phyloP scores from a whole-genome alignment of 352 stramenopile genomes.

The Halophytophthora polymorphica region DNA sequence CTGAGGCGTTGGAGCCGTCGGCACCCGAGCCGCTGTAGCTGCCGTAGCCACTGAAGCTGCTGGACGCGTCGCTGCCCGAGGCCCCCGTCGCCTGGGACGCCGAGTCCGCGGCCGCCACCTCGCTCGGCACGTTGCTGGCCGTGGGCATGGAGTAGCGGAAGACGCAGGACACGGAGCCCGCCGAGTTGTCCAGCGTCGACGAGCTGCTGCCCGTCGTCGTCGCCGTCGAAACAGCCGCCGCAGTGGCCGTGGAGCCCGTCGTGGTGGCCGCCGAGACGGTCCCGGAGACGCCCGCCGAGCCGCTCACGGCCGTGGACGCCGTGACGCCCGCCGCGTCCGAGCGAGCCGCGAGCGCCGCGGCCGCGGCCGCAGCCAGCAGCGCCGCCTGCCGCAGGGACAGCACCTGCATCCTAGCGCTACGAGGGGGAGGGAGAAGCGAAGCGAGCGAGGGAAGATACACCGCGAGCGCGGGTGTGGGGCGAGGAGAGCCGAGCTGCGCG shows the following conservation, averaged over 20 bases:
- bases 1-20: constrained; percentile 1
- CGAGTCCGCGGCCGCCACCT: constrained; percentile 21
- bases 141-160: constrained; percentile 61
- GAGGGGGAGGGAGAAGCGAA: background rate
- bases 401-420: constrained; percentile 2
- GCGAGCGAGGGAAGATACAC: background rate
- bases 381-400: constrained; percentile 1
- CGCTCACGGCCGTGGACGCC: constrained; percentile 15
- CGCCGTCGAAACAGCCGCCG: background rate
- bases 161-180: constrained; percentile 34
- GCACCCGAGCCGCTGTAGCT: background rate
- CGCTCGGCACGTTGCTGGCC: constrained; percentile 35
- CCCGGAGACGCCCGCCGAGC: constrained; percentile 44
- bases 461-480: background rate
- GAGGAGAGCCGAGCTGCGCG: too few species aligned
- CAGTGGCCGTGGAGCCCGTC: constrained; percentile 1
- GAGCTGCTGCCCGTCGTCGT: constrained; percentile 5
- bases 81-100: constrained; percentile 5
- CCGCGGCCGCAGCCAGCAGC: constrained; percentile 10
- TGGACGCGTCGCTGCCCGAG: constrained; percentile 21
- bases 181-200: constrained; percentile 10
- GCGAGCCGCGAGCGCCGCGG: constrained; percentile 17
- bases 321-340: constrained; percentile 17
- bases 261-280: constrained; percentile 7
- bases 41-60: background rate